phyloP scores from a whole-genome alignment of 2,329 filamentous ascomycete genomes.

The Westerdykella sp. region DNA sequence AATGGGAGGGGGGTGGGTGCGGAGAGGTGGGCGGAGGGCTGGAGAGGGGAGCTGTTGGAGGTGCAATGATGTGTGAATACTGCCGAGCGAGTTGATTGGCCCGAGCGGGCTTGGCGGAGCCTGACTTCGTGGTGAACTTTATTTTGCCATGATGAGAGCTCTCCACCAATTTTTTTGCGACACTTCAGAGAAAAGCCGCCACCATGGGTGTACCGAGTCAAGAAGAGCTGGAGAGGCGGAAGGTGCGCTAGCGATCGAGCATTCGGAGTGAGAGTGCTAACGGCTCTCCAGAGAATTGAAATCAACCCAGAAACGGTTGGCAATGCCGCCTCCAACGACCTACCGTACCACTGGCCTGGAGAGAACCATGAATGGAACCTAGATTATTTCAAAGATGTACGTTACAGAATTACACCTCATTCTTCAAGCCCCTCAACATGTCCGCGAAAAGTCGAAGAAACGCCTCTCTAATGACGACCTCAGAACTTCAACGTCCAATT shows the following conservation, averaged over 20 bases:
- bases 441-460: neutral
- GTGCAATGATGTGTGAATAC: constrained; percentile 25
- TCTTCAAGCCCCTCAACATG: neutral
- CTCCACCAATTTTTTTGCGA: constrained; percentile 12
- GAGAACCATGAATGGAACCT: constrained; percentile 80
- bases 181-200: constrained; percentile 9
- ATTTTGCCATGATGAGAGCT: constrained; percentile 6
- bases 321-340: constrained; percentile 83
- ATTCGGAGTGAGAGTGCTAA: constrained; percentile 4
- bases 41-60: constrained; percentile 21
- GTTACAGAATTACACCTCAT: constrained; percentile 5
- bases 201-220: constrained; percentile 40
- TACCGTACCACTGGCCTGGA: constrained; percentile 82
- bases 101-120: constrained; percentile 21
- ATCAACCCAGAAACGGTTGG: constrained; percentile 88
- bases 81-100: constrained; percentile 18
- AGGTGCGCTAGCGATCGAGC: constrained; percentile 41
- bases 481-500: constrained; percentile 68
- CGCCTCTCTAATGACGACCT: neutral
- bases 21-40: constrained; percentile 29
- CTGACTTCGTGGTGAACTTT: neutral
- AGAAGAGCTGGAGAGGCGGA: constrained; percentile 57
- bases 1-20: constrained; percentile 29
- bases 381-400: constrained; percentile 60
- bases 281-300: constrained; percentile 61